phyloP scores from a whole-genome alignment of 805 yeast genomes.

The Grigorovia transvaalensis region DNA sequence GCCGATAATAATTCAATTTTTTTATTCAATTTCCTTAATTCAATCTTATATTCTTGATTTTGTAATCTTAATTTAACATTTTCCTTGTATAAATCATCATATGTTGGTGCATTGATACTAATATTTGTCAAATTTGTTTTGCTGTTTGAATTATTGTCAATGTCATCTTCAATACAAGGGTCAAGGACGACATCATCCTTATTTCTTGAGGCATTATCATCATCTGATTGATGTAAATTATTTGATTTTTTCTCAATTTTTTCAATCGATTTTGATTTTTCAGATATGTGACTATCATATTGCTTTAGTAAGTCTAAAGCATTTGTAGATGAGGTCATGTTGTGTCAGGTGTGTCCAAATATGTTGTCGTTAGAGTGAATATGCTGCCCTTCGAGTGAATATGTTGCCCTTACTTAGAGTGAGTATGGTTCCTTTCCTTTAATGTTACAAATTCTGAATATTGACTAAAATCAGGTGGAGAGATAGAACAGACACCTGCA shows the following conservation, averaged over 20 bases:
- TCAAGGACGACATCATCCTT: background rate
- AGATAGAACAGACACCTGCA: no score
- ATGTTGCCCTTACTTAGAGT: no score
- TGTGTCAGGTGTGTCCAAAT: no score
- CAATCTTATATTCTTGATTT: conserved; percentile 18
- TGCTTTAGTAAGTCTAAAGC: conserved; percentile 23
- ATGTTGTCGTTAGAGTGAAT: no score
- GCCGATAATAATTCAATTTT: conserved; percentile 6
- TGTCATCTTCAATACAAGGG: no score
- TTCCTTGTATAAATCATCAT: conserved; percentile 25
- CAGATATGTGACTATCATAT: conserved; percentile 22
- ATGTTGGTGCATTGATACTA: conserved; percentile 10
- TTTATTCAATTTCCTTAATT: conserved; percentile 14
- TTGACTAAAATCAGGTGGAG: no score
- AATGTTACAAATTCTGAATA: no score
- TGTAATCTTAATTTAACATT: conserved; percentile 21
- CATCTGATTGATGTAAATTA: no score
- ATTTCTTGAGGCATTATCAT: no score
- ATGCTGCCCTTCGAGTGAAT: no score
- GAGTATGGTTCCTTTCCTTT: no score
- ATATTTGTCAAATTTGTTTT: background rate
- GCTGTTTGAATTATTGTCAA: conserved; percentile 3
- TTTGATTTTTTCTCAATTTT: conserved; percentile 16
- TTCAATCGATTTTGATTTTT: conserved; percentile 21
- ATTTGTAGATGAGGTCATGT: background rate